Base-by-base conservation (phyloP, 163 green algal species). In the Chlamydomonas reinhardtii region DNA sequence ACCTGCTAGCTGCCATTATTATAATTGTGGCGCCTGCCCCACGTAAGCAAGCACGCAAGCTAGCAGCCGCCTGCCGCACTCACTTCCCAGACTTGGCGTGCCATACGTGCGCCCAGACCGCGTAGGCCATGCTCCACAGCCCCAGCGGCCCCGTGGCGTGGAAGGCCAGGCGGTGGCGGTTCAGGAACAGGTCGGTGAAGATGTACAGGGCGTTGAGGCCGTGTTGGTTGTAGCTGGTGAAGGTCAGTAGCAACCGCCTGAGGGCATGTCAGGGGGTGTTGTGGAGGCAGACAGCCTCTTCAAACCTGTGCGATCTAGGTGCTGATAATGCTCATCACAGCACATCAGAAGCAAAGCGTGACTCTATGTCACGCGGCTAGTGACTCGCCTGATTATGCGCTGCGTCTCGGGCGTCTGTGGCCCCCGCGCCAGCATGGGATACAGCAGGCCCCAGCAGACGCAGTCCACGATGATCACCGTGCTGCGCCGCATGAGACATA, bases 361-460 rank as follows among this genome's bases (percentile, higher is more conserved):
- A 48, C 8, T 48, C 39, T 48, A 17, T 5, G 17, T 31, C 20
- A 12, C 9, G 48, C 14, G 48, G 48, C 48, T 17, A 19, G 12
- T 9, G 48, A 56, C 5, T 12, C 48, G 76, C 77, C 59, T 22
- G 22, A 85, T 76, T 9, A 85, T 85, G 9, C 65, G 66, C 43
- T 73, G 12, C 6, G 65, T 64, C 56, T 86, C 80, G 19, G 69
- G 54, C 37, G 80, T 74, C 56, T 86, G 80, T 56, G 70, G 69
- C 54, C 80, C 80, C 24, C 56, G 54, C 32, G 54, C 6, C 27
- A 86, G 56, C 80, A 86, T 86, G 56, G 80, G 80, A 37, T 86
- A 86, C 56, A 86, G 80, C 80, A 86, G 70, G 20, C 11, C 70
- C 80, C 80, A 86, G 31, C 80, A 86, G 54, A 86, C 80, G 32